Conservation (phyloP, 257 asterid genomes). For the Lithospermum erythrorhizon region DNA sequence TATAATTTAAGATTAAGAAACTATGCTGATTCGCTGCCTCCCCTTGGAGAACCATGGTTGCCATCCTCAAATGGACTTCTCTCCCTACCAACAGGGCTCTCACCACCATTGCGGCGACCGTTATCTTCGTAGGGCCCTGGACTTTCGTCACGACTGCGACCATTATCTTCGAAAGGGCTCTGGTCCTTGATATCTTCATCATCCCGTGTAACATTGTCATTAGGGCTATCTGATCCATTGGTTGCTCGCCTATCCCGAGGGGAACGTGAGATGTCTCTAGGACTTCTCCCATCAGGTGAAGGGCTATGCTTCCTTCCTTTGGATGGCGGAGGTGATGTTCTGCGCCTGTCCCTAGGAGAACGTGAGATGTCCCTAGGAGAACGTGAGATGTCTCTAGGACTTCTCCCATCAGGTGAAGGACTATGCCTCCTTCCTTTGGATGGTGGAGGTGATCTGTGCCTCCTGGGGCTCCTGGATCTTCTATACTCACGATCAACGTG, state of each 20-base stretch:
- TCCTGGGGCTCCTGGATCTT: slow-evolving; percentile 44
- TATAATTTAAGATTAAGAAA: no score
- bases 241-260: slow-evolving; percentile 20
- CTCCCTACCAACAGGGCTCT: slow-evolving; percentile 19
- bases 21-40: slow-evolving; percentile 26
- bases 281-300: slow-evolving; percentile 39
- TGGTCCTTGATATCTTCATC: slow-evolving; percentile 13
- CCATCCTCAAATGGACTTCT: slow-evolving; percentile 20
- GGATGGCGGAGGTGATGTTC: slow-evolving; percentile 15
- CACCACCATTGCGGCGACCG: slow-evolving; percentile 23
- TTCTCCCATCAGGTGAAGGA: no score
- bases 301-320: slow-evolving; percentile 31
- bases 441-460: slow-evolving; percentile 27
- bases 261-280: slow-evolving; percentile 34
- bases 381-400: no score
- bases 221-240: slow-evolving; percentile 40
- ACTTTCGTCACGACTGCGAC: slow-evolving; percentile 25
- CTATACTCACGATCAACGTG: slow-evolving; percentile 31
- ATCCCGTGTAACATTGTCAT: slow-evolving; percentile 18
- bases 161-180: slow-evolving; percentile 40
- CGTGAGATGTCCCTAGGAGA: no score
- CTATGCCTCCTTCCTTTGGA: slow-evolving; percentile 16
- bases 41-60: slow-evolving; percentile 32
- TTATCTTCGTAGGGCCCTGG: slow-evolving; percentile 9
- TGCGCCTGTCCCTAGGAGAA: no score